These are phyloP conservation scores for Penicillium egyptiacum DNA, from an alignment of 495 filamentous ascomycete genomes.

Conservation along the genomic window DNA sequence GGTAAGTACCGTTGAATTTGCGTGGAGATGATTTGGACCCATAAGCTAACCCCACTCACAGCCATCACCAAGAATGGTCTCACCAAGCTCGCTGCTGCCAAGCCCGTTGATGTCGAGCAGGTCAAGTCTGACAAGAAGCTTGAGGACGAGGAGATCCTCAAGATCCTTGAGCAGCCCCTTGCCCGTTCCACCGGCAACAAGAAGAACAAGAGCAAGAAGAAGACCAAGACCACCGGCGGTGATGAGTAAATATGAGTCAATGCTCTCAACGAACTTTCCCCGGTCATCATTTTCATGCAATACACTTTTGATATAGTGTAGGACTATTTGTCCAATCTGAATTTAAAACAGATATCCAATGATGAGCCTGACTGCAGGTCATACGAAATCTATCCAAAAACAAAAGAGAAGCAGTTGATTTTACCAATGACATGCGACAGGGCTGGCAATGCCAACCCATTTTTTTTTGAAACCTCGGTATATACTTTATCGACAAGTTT, in stretches of 20 bases:
- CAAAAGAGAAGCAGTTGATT: constrained; percentile 16
- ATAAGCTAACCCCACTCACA: constrained; percentile 33
- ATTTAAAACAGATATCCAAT: constrained; percentile 32
- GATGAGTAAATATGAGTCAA: constrained; percentile 51
- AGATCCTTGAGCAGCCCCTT: constrained; percentile 86
- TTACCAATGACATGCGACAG: constrained; percentile 13
- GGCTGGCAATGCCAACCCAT: constrained; percentile 11
- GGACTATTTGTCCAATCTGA: constrained; percentile 15
- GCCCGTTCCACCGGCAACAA: constrained; percentile 72
- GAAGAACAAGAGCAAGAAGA: constrained; percentile 80
- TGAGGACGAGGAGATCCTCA: constrained; percentile 88
- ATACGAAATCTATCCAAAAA: constrained; percentile 21
- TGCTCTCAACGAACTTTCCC: constrained; percentile 7
- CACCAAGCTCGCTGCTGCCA: constrained; percentile 75
- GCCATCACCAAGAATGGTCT: constrained; percentile 98
- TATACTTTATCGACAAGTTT: constrained; percentile 13
- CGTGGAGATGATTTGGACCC: constrained; percentile 16
- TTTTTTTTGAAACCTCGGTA: constrained; percentile 9
- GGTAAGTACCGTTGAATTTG: constrained; percentile 56
- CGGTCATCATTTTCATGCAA: constrained; percentile 15
- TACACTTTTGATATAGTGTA: constrained; percentile 16
- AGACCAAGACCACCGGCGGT: constrained; percentile 70
- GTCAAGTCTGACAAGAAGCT: constrained; percentile 97
- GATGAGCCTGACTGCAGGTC: constrained; percentile 17
- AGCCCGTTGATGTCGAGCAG: constrained; percentile 69